Base-by-base conservation (phyloP, 768 basidiomycete genomes). In the Naganishia kalamii region DNA sequence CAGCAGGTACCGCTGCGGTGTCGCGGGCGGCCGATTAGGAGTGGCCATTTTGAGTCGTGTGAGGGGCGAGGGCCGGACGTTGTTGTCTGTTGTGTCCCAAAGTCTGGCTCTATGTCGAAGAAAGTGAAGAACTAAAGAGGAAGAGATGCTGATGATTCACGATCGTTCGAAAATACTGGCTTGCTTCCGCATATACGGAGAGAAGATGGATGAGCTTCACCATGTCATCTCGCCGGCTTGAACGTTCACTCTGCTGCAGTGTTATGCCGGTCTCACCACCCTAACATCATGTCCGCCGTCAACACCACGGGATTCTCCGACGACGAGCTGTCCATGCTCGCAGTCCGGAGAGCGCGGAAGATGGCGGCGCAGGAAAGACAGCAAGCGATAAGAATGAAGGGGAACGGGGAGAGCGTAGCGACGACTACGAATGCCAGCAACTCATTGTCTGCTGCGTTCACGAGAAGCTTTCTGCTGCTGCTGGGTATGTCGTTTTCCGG, bases 1-100 rank as follows among this genome's bases (percentile, higher is more conserved):
- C 60, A 93, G 78, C 62, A 92, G 82, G 69, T 85, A 86, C 47
- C 79, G 68, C 52, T 59, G 54, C 17, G 50, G 21, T 1, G 25
- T 35, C 23, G 27, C 1, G 27, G 6, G 10, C 1, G 48, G 23
- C 19, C 32, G 7, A 2, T 13, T 15, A 17, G 27, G 48, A 5
- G 12, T 4, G 48, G 27, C 1, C 48, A 49, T 49, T 3, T 4
- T 15, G 46, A 15, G 21, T 3, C 21, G 21, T 23, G n/a, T 47
- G 49, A 30, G 17, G 4, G 7, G 30, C 19, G 15, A 6, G 30
- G 17, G 23, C 10, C 29, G 23, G 23, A 17, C 17, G 27, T 30
- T 30, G 49, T 25, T 17, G 27, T 50, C 60, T 62, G 35, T 7
- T 43, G 37, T n/a, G n/a, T n/a, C n/a, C n/a, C n/a, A n/a, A n/a